Conservation (phyloP, 352 stramenopile genomes). For the Phytophthora rubi region DNA sequence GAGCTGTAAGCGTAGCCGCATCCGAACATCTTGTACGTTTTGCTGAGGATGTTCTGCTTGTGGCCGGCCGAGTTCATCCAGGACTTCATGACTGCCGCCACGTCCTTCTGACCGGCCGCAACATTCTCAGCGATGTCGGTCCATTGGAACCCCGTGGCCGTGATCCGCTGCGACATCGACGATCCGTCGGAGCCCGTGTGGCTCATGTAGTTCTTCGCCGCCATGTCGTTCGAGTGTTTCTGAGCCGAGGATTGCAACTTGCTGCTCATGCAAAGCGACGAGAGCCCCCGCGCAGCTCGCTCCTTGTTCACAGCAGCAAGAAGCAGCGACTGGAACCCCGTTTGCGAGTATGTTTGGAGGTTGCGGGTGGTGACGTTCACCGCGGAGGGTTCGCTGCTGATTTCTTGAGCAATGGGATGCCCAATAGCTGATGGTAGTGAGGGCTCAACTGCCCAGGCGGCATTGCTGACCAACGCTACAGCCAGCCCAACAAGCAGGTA, state of each 20-base stretch:
- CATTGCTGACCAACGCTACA: constrained; percentile 13
- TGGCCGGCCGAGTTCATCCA: constrained; percentile 66
- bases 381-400: not conserved
- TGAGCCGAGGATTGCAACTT: constrained; percentile 40
- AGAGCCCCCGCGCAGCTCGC: constrained; percentile 39
- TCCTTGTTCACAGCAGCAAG: constrained; percentile 61
- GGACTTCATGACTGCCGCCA: constrained; percentile 52
- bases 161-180: constrained; percentile 52
- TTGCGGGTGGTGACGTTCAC: constrained; percentile 18
- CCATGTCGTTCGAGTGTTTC: constrained; percentile 49
- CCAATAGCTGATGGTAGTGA: constrained; percentile 4
- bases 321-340: constrained; percentile 33
- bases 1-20: constrained; percentile 41
- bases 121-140: constrained; percentile 61
- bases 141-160: constrained; percentile 48
- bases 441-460: not conserved
- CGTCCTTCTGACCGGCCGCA: constrained; percentile 53
- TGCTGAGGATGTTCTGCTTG: constrained; percentile 48
- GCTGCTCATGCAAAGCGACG: constrained; percentile 46
- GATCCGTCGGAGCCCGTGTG: constrained; percentile 57
- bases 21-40: constrained; percentile 35
- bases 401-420: constrained; percentile 1
- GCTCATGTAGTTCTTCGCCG: constrained; percentile 52
- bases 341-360: constrained; percentile 31
- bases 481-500: constrained; percentile 22